Base-by-base conservation (phyloP, 31 red algal genomes). In the Bonnemaisonia californica region DNA sequence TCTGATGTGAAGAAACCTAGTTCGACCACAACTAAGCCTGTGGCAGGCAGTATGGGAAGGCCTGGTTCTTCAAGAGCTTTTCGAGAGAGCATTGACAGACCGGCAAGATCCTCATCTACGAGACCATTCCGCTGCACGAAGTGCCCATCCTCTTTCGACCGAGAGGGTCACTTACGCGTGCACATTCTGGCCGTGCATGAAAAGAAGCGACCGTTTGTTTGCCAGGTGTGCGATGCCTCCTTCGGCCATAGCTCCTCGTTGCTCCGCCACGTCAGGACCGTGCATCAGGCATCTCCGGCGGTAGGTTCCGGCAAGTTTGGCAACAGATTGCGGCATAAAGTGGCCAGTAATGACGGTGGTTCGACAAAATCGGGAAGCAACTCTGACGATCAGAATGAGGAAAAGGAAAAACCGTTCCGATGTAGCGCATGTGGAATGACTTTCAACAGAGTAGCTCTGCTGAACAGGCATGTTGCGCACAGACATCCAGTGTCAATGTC, bases 191-290 rank as follows among this genome's bases (percentile, higher is more conserved):
- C 91, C 3, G 91, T 94, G n/a, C 91, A 94, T 47, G 79, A 87
- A 39, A 94, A 94, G 77, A 82, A 87, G 45, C 77, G 91, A 62
- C 91, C 78, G 63, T 94, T 94, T 77, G 83, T 84, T 21, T 94
- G 91, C 60, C 80, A 91, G 59, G 70, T 83, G n/a, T 94, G 91
- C 56, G 71, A 82, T 38, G 83, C 91, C 35, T 86, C 91, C 27
- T 94, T 94, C 47, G 91, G 91, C 9, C 91, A 94, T 64, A 94
- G 83, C 64, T 94, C 88, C 19, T 91, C 88, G 16, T 57, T 91
- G 21, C 54, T 91, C 5, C 72, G 88, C 33, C 88, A 91, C 58
- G 81, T 91, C 4, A 51, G 88, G 51, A 91, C 88, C 11, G 87
- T 90, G 35, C 87, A 90, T 82, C 77, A 82, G 40, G 69, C 87